Evolutionary conservation across 495 filamentous ascomycete species (phyloP).

Genomic region (Talaromyces stipitatus): DNA sequence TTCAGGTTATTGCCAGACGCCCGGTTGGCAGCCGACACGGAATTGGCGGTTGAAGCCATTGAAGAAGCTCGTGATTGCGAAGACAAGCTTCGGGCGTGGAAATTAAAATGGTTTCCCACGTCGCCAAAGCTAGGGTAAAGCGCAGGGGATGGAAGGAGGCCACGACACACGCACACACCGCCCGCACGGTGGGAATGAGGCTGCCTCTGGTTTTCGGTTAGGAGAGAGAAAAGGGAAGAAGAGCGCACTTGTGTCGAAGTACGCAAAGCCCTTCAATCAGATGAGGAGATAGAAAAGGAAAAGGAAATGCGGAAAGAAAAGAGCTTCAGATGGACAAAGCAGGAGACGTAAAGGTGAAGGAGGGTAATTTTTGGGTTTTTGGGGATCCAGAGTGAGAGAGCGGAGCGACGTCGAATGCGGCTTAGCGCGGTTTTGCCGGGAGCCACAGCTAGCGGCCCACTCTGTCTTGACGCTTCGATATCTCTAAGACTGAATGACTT

Average conservation of each 20-base stretch:
- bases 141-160: background rate
- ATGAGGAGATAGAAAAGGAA: background rate
- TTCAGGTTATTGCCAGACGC: conserved; percentile 38
- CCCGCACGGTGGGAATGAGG: background rate
- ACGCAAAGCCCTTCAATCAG: background rate
- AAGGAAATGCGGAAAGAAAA: background rate
- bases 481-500: too few relatives aligned
- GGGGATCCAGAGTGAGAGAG: background rate
- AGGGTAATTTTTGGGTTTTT: background rate
- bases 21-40: conserved; percentile 36
- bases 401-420: background rate
- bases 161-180: background rate
- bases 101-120: conserved; percentile 1
- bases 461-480: background rate
- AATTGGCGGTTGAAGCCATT: conserved; percentile 45
- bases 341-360: background rate
- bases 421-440: background rate
- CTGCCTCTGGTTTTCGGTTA: background rate
- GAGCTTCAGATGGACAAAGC: background rate
- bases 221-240: background rate
- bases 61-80: conserved; percentile 4
- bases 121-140: background rate
- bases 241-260: background rate
- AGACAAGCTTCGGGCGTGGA: background rate
- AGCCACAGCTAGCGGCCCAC: background rate